Percentiles rank a stretch among this genome's conserved stretches.
Conservation (phyloP, 148 eudicot genomes). For the Nepenthes gracilis region DNA sequence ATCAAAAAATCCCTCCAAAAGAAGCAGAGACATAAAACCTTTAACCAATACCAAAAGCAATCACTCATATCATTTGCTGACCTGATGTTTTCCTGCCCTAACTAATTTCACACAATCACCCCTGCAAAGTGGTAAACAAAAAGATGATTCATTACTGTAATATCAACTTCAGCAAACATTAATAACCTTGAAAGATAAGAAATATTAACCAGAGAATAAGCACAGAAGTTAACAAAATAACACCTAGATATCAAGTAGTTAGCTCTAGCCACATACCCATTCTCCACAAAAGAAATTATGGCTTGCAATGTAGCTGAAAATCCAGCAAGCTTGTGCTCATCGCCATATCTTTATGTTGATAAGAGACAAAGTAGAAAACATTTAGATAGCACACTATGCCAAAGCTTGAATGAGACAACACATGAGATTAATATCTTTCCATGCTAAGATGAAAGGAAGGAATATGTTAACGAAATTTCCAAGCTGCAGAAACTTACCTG, state of each 20-base stretch:
- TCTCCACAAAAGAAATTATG: constrained; percentile 90
- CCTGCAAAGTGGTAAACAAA: constrained; percentile 28
- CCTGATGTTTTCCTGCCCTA: constrained; percentile 97
- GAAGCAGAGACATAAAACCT: too few species aligned
- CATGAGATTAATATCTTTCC: background rate
- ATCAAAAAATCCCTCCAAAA: too few species aligned
- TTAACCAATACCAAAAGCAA: too few species aligned
- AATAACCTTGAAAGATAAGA: background rate
- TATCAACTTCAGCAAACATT: background rate
- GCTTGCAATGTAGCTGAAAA: constrained; percentile 98
- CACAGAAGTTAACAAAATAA: background rate
- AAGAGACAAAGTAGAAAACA: constrained; percentile 3
- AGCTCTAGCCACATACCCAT: constrained; percentile 45
- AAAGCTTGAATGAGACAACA: background rate
- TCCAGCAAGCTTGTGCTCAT: constrained; percentile 91
- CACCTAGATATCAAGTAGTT: constrained; percentile 3
- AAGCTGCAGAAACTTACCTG: constrained; percentile 37
- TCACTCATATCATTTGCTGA: constrained; percentile 8
- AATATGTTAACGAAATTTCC: background rate
- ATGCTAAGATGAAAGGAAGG: background rate
- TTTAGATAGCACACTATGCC: background rate
- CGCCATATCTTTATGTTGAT: constrained; percentile 59
- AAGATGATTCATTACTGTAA: background rate
- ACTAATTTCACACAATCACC: constrained; percentile 82
- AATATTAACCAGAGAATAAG: background rate